A percentile compares a stretch with the other conserved stretches of the same genome.
Conservation (phyloP, 73 alveolate genomes). For the Blepharisma japonicum region DNA sequence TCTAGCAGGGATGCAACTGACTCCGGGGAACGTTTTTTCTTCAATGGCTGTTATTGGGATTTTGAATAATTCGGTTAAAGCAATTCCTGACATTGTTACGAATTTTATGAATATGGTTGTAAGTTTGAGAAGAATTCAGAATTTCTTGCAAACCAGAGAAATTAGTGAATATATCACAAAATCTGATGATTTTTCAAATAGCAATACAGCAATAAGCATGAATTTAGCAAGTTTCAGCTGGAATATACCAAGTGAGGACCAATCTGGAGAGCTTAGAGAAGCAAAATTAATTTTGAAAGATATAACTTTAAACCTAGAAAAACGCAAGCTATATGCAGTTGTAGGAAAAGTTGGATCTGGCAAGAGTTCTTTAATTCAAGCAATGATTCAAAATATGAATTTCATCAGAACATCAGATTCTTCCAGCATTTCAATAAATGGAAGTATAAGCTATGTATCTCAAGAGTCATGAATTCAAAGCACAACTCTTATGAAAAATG, state of each 20-base stretch:
- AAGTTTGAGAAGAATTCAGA: not conserved
- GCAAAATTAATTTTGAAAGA: slow-evolving; percentile 48
- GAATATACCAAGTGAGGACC: slow-evolving; percentile 43
- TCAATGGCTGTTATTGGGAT: slow-evolving; percentile 60
- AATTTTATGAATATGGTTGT: not conserved
- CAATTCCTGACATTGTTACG: not conserved
- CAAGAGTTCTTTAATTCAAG: slow-evolving; percentile 68
- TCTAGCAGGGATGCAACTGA: slow-evolving; percentile 62
- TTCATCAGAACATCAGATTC: slow-evolving; percentile 1
- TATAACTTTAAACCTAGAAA: slow-evolving; percentile 52
- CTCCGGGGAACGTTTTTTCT: slow-evolving; percentile 61
- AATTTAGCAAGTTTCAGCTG: slow-evolving; percentile 46
- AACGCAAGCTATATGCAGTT: slow-evolving; percentile 76
- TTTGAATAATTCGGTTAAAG: not conserved
- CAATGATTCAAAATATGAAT: slow-evolving; percentile 52
- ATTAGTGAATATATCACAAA: not conserved
- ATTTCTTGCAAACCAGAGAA: slow-evolving; percentile 10
- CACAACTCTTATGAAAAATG: slow-evolving; percentile 51
- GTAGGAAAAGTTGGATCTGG: slow-evolving; percentile 95
- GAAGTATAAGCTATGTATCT: slow-evolving; percentile 30
- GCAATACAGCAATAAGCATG: slow-evolving; percentile 18
- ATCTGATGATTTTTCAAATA: not conserved
- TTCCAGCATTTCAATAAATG: slow-evolving; percentile 36
- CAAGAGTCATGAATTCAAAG: slow-evolving; percentile 55
- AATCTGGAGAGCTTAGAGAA: slow-evolving; percentile 31